phyloP scores from a whole-genome alignment of 1,284 basidiomycete genomes.

The Rhizoctonia solani region DNA sequence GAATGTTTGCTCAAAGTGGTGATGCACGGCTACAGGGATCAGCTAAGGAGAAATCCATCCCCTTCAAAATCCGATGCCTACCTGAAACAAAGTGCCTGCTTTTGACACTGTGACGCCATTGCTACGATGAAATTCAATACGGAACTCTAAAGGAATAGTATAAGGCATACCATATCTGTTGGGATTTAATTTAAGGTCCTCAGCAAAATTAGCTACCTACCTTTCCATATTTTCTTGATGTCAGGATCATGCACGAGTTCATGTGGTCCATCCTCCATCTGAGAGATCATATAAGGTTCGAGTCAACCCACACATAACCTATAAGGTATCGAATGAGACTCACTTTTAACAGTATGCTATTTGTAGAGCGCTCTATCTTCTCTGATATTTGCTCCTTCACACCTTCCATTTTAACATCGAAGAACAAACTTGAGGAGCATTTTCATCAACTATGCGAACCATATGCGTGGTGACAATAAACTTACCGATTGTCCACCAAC shows the following conservation, averaged over 20 bases:
- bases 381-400: constrained; percentile 22
- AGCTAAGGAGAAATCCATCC: background rate
- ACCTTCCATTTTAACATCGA: constrained; percentile 11
- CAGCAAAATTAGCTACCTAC: constrained; percentile 4
- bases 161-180: constrained; percentile 16
- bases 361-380: constrained; percentile 6
- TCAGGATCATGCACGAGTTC: constrained; percentile 26
- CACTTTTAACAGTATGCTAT: constrained; percentile 20
- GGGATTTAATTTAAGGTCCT: too few relatives aligned
- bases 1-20: constrained; percentile 19
- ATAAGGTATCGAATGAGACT: background rate
- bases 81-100: constrained; percentile 28
- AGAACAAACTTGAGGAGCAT: background rate
- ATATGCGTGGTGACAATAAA: background rate
- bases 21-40: constrained; percentile 16
- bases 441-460: background rate
- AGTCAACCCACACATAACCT: background rate
- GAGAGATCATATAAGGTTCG: background rate
- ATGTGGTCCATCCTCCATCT: constrained; percentile 21
- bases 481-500: constrained; percentile 11
- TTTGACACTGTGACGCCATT: constrained; percentile 22
- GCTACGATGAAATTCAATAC: background rate
- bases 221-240: constrained; percentile 27
- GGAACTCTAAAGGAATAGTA: background rate
- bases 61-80: background rate